Evolutionary conservation across 176 grass and related monocot genomes (phyloP), one percentile per base, ranked within the genome.

Genomic region (Carex pumila): DNA sequence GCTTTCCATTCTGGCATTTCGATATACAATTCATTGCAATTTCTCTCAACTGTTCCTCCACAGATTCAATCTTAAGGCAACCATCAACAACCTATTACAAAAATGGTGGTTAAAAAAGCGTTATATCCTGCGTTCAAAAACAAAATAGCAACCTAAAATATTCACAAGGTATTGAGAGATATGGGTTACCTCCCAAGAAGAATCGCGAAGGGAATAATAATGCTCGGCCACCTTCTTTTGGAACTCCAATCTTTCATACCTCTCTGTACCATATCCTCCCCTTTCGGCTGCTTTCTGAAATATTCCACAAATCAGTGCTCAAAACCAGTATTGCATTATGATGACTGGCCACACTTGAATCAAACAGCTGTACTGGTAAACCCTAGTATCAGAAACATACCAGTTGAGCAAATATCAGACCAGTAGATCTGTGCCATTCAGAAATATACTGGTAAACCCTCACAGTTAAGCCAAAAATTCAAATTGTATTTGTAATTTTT

Each of bases 231-330:
- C 95, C 32, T 87, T 93, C 67, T 91, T 91, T 61, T 98, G 95
- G 80, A 98, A 98, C 71, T 98, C 96, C 32, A 95, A 47, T 82
- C 84, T 83, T 85, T 98, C 93, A 83, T 98, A 98, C 87, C 89
- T 93, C 73, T 98, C 96, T 43, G 25, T 83, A 39, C 96, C 93
- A 85, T 95, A 95, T 45, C 86, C 93, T 87, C 93, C 96, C 90
- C 96, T 91, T 86, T 93, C 91, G 50, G 96, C 88, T 3, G 93
- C 96, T 95, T 93, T 95, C 96, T 98, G 85, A 81, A 89, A 89
- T 22, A 87, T 68, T 2, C 22, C 36, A 81, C 9, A 81, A 45
- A 15, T 65, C 37, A 22, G 30, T 45, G 62, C 37, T 31, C 7
- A 68, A 50, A 83, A 17, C 5, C 65, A 60, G 21, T 54, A 84